These are phyloP conservation scores for Backusella parvicylindrica DNA, from an alignment of 192 early-diverging fungal species.

Conservation along the genomic window DNA sequence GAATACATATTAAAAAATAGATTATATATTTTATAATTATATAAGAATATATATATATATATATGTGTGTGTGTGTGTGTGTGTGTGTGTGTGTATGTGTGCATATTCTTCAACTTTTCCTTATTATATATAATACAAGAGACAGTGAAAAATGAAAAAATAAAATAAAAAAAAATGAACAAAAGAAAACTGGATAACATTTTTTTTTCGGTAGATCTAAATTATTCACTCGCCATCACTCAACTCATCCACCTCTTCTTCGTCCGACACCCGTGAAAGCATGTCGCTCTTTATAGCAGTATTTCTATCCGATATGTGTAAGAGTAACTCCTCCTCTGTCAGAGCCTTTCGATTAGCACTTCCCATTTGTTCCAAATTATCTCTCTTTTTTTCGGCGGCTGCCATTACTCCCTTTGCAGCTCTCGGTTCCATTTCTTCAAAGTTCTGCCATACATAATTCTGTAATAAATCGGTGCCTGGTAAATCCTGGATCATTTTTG, in stretches of 20 bases:
- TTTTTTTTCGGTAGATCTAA: too few relatives aligned
- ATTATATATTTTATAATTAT: too few relatives aligned
- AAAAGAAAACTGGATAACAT: too few relatives aligned
- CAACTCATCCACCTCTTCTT: slow-evolving; percentile 2
- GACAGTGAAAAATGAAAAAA: background rate
- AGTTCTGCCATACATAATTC: slow-evolving; percentile 67
- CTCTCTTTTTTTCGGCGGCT: slow-evolving; percentile 33
- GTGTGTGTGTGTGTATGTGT: background rate
- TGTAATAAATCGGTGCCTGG: slow-evolving; percentile 69
- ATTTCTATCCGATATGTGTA: background rate
- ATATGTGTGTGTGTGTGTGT: background rate
- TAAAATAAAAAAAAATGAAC: background rate
- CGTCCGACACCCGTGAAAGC: background rate
- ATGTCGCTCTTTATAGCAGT: background rate
- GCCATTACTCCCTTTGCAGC: slow-evolving; percentile 51
- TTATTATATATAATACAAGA: background rate
- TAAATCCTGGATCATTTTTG: slow-evolving; percentile 84
- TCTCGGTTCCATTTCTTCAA: slow-evolving; percentile 59
- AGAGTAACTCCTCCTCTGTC: background rate
- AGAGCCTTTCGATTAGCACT: slow-evolving; percentile 24
- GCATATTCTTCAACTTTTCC: background rate
- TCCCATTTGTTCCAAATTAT: slow-evolving; percentile 34
- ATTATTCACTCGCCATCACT: background rate
- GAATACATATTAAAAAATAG: too few relatives aligned
- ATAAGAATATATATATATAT: background rate